Evolutionary conservation across 2,329 filamentous ascomycete genomes (phyloP).

Genomic region (Rutstroemia sp.): DNA sequence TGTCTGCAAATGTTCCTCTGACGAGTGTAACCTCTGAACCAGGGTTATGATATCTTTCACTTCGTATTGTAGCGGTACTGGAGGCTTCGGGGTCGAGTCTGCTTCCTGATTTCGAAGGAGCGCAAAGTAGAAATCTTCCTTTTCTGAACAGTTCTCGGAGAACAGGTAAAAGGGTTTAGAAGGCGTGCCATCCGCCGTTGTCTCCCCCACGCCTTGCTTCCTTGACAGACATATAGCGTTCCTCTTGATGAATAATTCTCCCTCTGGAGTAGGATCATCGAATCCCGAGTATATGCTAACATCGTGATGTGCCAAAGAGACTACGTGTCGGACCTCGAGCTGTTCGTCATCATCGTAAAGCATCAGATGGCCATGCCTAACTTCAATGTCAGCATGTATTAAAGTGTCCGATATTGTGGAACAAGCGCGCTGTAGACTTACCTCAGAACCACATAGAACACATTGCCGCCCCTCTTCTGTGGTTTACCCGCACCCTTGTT

Average conservation of each 20-base stretch:
- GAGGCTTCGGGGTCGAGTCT: slow-evolving; percentile 50
- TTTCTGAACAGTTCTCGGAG: slow-evolving; percentile 89
- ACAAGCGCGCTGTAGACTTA: slow-evolving; percentile 32
- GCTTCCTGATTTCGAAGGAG: slow-evolving; percentile 78
- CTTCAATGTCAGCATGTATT: not conserved
- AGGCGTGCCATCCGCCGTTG: slow-evolving; percentile 45
- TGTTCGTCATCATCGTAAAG: slow-evolving; percentile 95
- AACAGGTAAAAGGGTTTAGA: slow-evolving; percentile 90
- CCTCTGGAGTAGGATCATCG: slow-evolving; percentile 66
- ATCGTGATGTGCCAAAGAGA: slow-evolving; percentile 82
- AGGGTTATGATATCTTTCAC: slow-evolving; percentile 81
- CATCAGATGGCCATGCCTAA: slow-evolving; percentile 89
- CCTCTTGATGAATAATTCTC: slow-evolving; percentile 91
- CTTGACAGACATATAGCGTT: slow-evolving; percentile 81
- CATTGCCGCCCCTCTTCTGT: slow-evolving; percentile 63
- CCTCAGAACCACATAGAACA: slow-evolving; percentile 89
- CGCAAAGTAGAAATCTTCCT: slow-evolving; percentile 97
- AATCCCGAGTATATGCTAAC: slow-evolving; percentile 80
- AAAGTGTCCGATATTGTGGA: no score
- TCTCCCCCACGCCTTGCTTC: slow-evolving; percentile 46
- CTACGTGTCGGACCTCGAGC: slow-evolving; percentile 90
- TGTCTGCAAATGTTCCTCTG: slow-evolving; percentile 83
- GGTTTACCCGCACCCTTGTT: slow-evolving; percentile 27
- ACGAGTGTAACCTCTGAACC: slow-evolving; percentile 84
- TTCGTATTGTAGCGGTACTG: slow-evolving; percentile 69